phyloP scores from a whole-genome alignment of 805 yeast genomes.

The Candida multigemmis region DNA sequence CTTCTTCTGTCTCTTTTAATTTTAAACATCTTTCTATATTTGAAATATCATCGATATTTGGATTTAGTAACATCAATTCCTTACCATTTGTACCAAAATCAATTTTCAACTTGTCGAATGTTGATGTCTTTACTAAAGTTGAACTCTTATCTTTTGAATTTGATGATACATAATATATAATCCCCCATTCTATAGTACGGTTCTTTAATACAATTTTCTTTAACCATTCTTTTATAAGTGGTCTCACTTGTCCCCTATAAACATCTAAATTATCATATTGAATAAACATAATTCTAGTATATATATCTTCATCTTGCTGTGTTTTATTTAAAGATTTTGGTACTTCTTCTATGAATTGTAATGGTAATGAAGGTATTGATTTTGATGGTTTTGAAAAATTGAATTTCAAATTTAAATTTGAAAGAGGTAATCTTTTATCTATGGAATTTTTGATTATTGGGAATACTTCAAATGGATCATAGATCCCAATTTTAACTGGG shows the following conservation, averaged over 20 bases:
- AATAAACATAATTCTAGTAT: conserved; percentile 62
- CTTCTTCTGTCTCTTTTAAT: conserved; percentile 17
- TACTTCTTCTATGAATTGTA: conserved; percentile 49
- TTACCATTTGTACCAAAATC: conserved; percentile 32
- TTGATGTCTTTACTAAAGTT: conserved; percentile 35
- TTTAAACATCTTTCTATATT: conserved; percentile 29
- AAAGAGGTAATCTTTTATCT: conserved; percentile 40
- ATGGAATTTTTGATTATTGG: conserved; percentile 36
- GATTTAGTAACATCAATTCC: conserved; percentile 1
- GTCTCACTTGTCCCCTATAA: conserved; percentile 73
- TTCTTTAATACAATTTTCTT: conserved; percentile 26
- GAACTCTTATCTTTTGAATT: conserved; percentile 23
- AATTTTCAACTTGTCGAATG: conserved; percentile 43
- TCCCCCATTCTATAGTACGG: conserved; percentile 46
- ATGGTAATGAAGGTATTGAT: conserved; percentile 52
- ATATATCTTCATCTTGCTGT: conserved; percentile 27
- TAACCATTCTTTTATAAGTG: conserved; percentile 77
- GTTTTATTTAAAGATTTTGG: conserved; percentile 19
- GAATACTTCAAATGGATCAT: conserved; percentile 65
- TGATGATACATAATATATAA: conserved; percentile 42
- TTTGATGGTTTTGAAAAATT: conserved; percentile 43
- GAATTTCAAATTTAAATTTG: conserved; percentile 63
- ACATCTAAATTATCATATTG: conserved; percentile 59
- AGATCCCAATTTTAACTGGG: conserved; percentile 45
- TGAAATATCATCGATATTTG: background rate